Evolutionary conservation across 768 basidiomycete genomes (phyloP).

Genomic region (Tulasnella sp.): DNA sequence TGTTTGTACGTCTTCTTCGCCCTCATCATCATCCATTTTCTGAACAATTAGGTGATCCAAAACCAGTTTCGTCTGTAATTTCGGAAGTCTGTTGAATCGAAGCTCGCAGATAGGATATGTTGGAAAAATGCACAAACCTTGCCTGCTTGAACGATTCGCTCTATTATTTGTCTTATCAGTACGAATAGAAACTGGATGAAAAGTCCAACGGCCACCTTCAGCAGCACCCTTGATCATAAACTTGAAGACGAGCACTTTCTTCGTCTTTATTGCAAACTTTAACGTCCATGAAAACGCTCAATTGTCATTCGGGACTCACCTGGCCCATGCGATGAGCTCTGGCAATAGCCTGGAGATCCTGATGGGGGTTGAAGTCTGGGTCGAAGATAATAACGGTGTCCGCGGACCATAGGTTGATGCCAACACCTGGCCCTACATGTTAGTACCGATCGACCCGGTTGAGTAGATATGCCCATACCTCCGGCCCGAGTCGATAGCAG

Average conservation of each 20-base stretch:
- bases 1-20: slow-evolving; percentile 76
- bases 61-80: slow-evolving; percentile 84
- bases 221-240: slow-evolving; percentile 93
- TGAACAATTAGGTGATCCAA: slow-evolving; percentile 94
- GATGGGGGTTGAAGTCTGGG: slow-evolving; percentile 98
- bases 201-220: slow-evolving; percentile 53
- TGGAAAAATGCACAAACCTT: slow-evolving; percentile 16
- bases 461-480: slow-evolving; percentile 49
- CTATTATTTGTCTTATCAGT: slow-evolving; percentile 42
- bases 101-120: background rate
- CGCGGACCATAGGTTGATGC: slow-evolving; percentile 82
- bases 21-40: slow-evolving; percentile 85
- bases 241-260: slow-evolving; percentile 92
- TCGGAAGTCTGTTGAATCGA: background rate
- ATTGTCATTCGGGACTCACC: background rate
- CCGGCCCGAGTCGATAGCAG: slow-evolving; percentile 90
- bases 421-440: slow-evolving; percentile 35
- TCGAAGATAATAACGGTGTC: slow-evolving; percentile 94
- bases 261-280: slow-evolving; percentile 53
- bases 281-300: background rate
- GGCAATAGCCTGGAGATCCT: slow-evolving; percentile 92
- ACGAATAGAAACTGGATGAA: background rate
- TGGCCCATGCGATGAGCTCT: slow-evolving; percentile 90
- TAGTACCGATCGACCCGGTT: background rate
- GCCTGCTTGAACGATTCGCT: slow-evolving; percentile 55